Percentiles rank a stretch among this genome's conserved stretches.
These are phyloP conservation scores for Kodamaea kaohsiungensis DNA, from an alignment of 805 yeast species.

Conservation along the genomic window DNA sequence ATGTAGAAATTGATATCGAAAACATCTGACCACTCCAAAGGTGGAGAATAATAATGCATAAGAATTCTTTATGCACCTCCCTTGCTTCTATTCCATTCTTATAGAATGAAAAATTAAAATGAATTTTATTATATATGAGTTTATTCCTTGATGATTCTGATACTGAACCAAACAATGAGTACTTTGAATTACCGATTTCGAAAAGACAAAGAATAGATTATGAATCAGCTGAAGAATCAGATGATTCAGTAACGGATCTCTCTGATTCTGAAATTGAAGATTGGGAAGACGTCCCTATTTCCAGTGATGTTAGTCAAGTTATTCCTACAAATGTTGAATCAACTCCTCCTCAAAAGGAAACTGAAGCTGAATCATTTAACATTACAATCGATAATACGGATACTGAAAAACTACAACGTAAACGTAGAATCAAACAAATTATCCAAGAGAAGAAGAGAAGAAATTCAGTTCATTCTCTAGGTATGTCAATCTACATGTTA, in stretches of 20 bases:
- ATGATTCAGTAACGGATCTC: not conserved
- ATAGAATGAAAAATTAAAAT: too few species aligned
- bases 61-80: not conserved
- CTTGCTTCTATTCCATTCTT: too few species aligned
- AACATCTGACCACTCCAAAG: too few species aligned
- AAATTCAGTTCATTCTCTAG: constrained; percentile 19
- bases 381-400: not conserved
- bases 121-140: not conserved
- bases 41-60: too few species aligned
- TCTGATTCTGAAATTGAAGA: constrained; percentile 8
- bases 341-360: not conserved
- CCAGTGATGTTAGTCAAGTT: not conserved
- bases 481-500: constrained; percentile 23
- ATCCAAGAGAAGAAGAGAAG: constrained; percentile 13
- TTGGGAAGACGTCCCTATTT: constrained; percentile 13
- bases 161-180: not conserved
- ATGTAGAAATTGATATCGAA: too few species aligned
- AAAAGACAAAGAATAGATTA: not conserved
- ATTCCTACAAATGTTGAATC: not conserved
- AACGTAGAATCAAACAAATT: constrained; percentile 9
- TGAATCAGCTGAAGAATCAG: not conserved
- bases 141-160: constrained; percentile 8
- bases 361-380: not conserved
- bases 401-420: constrained; percentile 1
- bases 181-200: not conserved